A percentile compares a stretch with the other conserved stretches of the same genome.
phyloP scores from a whole-genome alignment of 768 basidiomycete genomes.

The Mycena haematopus region DNA sequence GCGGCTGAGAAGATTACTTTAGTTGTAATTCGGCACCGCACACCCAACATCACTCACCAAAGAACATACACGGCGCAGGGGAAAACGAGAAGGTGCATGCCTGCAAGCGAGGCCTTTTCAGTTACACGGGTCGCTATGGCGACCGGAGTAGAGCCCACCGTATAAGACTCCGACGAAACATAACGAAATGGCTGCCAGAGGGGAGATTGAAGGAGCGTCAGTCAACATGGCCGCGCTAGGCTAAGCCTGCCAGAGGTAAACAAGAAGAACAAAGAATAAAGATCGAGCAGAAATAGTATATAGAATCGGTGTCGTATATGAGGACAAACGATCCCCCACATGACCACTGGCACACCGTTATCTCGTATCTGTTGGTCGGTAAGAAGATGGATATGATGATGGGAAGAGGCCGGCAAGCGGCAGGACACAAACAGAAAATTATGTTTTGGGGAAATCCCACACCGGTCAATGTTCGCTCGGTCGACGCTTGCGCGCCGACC shows the following conservation, averaged over 20 bases:
- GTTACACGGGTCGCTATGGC: neutral
- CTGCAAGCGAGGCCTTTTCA: neutral
- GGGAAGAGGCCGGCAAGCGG: too few species aligned
- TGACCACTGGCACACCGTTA: too few species aligned
- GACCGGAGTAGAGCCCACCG: neutral
- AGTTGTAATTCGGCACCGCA: neutral
- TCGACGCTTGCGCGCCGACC: too few species aligned
- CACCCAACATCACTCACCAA: neutral
- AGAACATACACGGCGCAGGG: constrained; percentile 10
- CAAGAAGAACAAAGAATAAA: neutral
- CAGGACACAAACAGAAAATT: too few species aligned
- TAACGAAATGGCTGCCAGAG: constrained; percentile 18
- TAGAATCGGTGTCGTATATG: neutral
- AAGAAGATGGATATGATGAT: neutral
- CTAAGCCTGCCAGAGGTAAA: neutral
- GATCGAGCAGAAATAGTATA: neutral
- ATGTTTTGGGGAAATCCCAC: too few species aligned
- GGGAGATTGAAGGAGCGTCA: constrained; percentile 10
- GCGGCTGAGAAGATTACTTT: neutral
- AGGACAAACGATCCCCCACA: too few species aligned
- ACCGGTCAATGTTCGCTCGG: too few species aligned
- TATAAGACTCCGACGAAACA: constrained; percentile 16
- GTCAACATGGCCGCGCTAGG: constrained; percentile 13
- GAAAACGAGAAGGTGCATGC: constrained; percentile 17
- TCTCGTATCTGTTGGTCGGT: neutral